These are phyloP conservation scores for Lepidium aucheri DNA, from an alignment of 345 rosid genomes.

Conservation along the genomic window DNA sequence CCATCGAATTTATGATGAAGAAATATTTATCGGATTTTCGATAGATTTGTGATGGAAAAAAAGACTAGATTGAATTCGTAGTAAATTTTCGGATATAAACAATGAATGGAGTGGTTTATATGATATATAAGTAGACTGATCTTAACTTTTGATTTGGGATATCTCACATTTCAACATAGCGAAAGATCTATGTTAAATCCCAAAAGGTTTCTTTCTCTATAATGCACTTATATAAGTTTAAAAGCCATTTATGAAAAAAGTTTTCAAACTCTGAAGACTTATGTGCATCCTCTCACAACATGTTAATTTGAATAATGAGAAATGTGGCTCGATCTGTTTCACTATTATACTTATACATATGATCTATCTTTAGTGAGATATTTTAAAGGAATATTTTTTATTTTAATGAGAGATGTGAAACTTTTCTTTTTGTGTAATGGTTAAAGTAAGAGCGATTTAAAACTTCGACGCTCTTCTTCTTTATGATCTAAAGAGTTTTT, in stretches of 20 bases:
- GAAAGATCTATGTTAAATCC: too few relatives aligned
- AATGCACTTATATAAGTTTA: too few relatives aligned
- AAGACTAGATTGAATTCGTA: too few relatives aligned
- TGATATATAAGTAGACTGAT: too few relatives aligned
- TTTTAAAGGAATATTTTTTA: neutral
- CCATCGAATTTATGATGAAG: too few relatives aligned
- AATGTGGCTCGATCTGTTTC: neutral
- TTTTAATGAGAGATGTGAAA: neutral
- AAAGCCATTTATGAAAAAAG: neutral
- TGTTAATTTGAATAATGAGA: neutral
- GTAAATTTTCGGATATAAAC: too few relatives aligned
- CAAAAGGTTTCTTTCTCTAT: too few relatives aligned
- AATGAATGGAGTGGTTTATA: too few relatives aligned
- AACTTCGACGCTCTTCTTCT: constrained; percentile 5
- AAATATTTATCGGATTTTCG: too few relatives aligned
- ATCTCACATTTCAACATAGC: too few relatives aligned
- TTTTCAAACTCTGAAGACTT: neutral
- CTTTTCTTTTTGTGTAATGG: neutral
- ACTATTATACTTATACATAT: neutral
- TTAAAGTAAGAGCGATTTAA: neutral
- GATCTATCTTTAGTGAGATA: neutral
- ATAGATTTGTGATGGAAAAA: too few relatives aligned
- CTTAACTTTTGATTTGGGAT: too few relatives aligned
- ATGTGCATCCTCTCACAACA: neutral
- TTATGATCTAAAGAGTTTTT: constrained; percentile 1